A percentile compares a stretch with the other conserved stretches of the same genome.
Evolutionary conservation across 2,329 filamentous ascomycete species (phyloP).

Genomic region (Ceratocystis albifundus): DNA sequence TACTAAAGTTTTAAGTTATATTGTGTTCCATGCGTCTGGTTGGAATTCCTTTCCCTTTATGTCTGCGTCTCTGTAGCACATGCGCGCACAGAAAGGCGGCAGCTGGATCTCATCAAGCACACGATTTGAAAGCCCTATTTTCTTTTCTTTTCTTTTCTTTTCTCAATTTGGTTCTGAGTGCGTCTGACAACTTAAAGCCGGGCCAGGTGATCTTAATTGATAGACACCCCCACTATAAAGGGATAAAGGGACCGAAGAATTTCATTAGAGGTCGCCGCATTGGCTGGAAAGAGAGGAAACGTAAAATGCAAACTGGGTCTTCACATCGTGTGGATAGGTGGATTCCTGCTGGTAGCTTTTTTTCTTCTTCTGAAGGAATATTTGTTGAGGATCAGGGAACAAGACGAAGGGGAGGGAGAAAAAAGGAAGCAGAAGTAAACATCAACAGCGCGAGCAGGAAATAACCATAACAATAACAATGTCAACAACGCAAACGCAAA

Average conservation of each 20-base stretch:
- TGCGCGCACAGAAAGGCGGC: neutral
- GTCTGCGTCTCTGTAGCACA: neutral
- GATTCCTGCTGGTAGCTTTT: neutral
- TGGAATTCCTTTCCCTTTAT: neutral
- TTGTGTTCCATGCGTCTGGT: neutral
- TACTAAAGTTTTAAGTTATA: too few relatives aligned
- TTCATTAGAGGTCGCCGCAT: neutral
- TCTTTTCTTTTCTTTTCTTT: neutral
- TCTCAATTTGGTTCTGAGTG: neutral
- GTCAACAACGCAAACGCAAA: neutral
- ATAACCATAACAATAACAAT: neutral
- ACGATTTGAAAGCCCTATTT: neutral
- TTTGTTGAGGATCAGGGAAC: slow-evolving; percentile 4
- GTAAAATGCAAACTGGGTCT: neutral
- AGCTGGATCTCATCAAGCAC: neutral
- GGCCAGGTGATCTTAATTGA: neutral
- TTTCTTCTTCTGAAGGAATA: neutral
- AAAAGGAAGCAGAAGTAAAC: slow-evolving; percentile 9
- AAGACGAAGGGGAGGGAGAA: neutral
- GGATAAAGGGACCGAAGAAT: neutral
- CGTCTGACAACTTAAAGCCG: neutral
- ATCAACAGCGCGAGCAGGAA: neutral
- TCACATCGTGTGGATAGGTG: neutral
- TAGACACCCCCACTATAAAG: neutral
- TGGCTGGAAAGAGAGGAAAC: neutral